These are phyloP conservation scores for Chlamydomonas asymmetrica DNA, from an alignment of 139 green algal species.

Conservation along the genomic window DNA sequence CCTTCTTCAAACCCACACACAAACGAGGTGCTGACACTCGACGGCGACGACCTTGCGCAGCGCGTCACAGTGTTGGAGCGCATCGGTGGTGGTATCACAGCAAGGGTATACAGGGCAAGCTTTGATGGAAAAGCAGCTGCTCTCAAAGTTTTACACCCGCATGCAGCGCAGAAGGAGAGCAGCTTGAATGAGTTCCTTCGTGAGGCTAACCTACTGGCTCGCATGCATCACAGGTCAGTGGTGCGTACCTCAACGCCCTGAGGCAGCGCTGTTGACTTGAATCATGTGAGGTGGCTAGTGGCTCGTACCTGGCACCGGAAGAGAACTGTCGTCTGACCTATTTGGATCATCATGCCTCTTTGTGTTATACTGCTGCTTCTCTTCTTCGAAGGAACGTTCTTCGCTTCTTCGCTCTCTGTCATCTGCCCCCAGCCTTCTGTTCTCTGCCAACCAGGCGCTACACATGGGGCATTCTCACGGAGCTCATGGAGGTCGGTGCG, in stretches of 20 bases:
- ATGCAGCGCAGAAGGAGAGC: constrained; percentile 16
- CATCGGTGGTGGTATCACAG: constrained; percentile 12
- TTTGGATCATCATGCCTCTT: background rate
- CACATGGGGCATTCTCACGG: constrained; percentile 22
- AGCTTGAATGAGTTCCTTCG: constrained; percentile 21
- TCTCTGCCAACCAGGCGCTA: constrained; percentile 20
- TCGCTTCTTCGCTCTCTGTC: constrained; percentile 6
- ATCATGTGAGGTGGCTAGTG: background rate
- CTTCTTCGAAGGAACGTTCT: constrained; percentile 14
- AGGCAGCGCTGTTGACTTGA: background rate
- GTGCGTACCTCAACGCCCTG: background rate
- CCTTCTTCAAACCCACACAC: too few species aligned
- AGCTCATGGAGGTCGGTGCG: constrained; percentile 12
- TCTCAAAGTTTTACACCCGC: constrained; percentile 24
- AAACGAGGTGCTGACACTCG: too few species aligned
- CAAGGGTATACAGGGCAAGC: constrained; percentile 8
- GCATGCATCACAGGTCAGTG: constrained; percentile 17
- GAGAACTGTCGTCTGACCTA: background rate
- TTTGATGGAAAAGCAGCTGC: constrained; percentile 13
- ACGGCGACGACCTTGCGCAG: too few species aligned
- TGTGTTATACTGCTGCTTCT: background rate
- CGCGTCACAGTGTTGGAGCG: constrained; percentile 11
- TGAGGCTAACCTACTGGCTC: constrained; percentile 15
- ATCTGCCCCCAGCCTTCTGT: constrained; percentile 16
- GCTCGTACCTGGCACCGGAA: background rate